These are phyloP conservation scores for Pseudocercospora crystallina DNA, from an alignment of 2,329 filamentous ascomycete genomes.

Conservation along the genomic window DNA sequence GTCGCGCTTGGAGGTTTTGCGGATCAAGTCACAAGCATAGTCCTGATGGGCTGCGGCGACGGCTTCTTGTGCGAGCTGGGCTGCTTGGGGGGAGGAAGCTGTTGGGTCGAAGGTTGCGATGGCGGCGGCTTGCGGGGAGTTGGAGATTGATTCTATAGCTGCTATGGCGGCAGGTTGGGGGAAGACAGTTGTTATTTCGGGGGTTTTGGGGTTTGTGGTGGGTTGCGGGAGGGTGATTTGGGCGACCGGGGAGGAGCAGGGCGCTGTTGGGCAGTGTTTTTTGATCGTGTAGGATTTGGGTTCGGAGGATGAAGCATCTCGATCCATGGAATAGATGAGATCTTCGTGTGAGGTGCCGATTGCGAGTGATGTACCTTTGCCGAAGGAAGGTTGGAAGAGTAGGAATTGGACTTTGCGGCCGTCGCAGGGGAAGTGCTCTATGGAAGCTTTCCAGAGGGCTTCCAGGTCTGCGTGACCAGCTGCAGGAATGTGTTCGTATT, in stretches of 20 bases:
- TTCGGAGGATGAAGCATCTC: constrained; percentile 5
- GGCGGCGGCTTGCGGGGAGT: constrained; percentile 43
- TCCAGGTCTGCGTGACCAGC: constrained; percentile 28
- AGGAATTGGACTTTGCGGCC: constrained; percentile 31
- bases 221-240: constrained; percentile 25
- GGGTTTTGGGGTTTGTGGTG: constrained; percentile 1
- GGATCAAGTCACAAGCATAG: constrained; percentile 71
- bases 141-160: constrained; percentile 47
- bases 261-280: constrained; percentile 26
- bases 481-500: constrained; percentile 32
- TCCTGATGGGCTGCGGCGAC: constrained; percentile 64
- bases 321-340: constrained; percentile 30
- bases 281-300: constrained; percentile 26
- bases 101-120: constrained; percentile 68
- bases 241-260: constrained; percentile 23
- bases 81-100: constrained; percentile 62
- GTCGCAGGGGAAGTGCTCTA: constrained; percentile 22
- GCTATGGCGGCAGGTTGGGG: constrained; percentile 49
- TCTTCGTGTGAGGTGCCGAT: constrained; percentile 25
- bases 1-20: constrained; percentile 43
- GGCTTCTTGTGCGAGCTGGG: constrained; percentile 58
- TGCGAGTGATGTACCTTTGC: constrained; percentile 21
- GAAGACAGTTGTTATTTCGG: constrained; percentile 39
- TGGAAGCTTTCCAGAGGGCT: constrained; percentile 31
- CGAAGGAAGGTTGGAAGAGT: constrained; percentile 23